phyloP scores from a whole-genome alignment of 2,329 filamentous ascomycete genomes.

The Ophiostoma fasciatum region DNA sequence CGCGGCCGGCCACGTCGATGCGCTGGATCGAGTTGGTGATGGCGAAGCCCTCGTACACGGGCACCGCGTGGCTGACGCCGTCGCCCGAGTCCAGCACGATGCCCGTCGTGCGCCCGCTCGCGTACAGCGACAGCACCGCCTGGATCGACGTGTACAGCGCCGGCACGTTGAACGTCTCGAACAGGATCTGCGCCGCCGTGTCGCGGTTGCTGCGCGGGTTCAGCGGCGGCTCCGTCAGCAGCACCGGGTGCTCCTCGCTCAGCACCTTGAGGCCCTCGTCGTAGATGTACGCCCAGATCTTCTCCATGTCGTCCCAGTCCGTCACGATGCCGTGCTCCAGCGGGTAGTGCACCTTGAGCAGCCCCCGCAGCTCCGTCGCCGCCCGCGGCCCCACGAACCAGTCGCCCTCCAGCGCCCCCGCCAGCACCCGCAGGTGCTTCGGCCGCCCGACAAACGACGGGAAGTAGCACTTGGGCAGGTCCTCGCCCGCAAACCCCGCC shows the following conservation, averaged over 20 bases:
- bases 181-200: conserved; percentile 90
- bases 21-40: conserved; percentile 90
- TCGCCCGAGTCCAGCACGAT: conserved; percentile 93
- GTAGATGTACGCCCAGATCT: conserved; percentile 98
- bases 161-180: conserved; percentile 97
- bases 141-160: conserved; percentile 95
- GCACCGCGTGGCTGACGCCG: conserved; percentile 91
- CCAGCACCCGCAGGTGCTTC: conserved; percentile 87
- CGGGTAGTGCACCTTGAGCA: conserved; percentile 92
- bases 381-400: conserved; percentile 87
- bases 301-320: conserved; percentile 99
- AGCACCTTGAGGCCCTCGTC: conserved; percentile 90
- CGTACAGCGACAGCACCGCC: conserved; percentile 89
- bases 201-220: conserved; percentile 95
- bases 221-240: conserved; percentile 87
- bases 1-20: conserved; percentile 90
- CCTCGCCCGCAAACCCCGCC: conserved; percentile 91
- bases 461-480: conserved; percentile 92
- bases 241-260: conserved; percentile 96
- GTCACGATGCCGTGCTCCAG: conserved; percentile 97
- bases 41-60: conserved; percentile 94
- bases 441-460: conserved; percentile 93
- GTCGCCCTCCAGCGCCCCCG: conserved; percentile 92
- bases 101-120: conserved; percentile 87
- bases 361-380: conserved; percentile 75